Base-by-base conservation (phyloP, 805 yeast genomes). In the Saccharomycopsis capsularis region DNA sequence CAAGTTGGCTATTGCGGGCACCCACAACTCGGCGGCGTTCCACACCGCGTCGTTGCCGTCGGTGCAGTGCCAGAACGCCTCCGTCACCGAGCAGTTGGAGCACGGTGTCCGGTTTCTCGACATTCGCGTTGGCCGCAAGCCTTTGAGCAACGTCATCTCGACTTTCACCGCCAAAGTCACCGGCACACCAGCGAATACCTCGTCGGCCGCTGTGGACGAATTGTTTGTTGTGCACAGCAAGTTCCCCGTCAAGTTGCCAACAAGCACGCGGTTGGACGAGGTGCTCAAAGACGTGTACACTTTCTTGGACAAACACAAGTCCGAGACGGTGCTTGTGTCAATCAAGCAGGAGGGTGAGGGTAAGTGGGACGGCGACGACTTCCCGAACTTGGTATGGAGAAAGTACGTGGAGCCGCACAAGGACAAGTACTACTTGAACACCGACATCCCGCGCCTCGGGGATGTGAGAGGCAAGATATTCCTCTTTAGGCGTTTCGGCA, bases 1-100 rank as follows among this genome's bases (percentile, higher is more conserved):
- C 3, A 66, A 72, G 49, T 68, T 85, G 46, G 69, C 90, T 0
- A 68, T 85, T 45, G 89, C 91, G 7, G 93, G 93, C n/a, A 84
- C 91, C n/a, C 93, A 85, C 66, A 84, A 85, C 61, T 73, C 86
- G 38, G 87, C 84, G 13, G 91, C 91, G 4, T 78, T 75, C 56
- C 81, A 81, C 60, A 67, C 74, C 5, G 82, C 90, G 2, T 49
- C 55, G 5, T 56, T 82, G 41, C 91, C 91, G 25, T 78, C 87
- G 0, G 90, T 85, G 27, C 82, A 79, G 60, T 85, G 93, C 62
- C 93, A 85, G 62, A 83, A 78, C 16, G 75, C 69, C 5, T 63
- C 78, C 1, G 70, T 85, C 44, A 63, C 71, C 2, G 77, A 75
- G 2, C 93, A 85, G 63, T 73, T 85, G 66, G 64, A 74, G 46